Conservation (phyloP, 2,329 filamentous ascomycete species). For the Massarina eburnea region DNA sequence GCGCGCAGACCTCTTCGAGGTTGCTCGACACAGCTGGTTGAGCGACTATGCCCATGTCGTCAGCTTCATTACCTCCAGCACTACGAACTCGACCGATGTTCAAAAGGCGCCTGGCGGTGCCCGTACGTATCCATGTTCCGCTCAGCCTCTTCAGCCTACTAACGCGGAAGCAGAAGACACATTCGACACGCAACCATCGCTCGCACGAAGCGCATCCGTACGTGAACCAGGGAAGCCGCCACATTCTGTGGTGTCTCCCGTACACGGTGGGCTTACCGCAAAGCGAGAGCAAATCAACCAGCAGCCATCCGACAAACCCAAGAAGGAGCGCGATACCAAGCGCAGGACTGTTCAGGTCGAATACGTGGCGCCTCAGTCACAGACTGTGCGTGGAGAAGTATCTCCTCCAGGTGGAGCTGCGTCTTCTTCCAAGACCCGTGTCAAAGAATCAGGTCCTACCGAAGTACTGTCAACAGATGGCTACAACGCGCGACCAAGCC, state of each 20-base stretch:
- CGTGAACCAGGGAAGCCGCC: conserved; percentile 75
- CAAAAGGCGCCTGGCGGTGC: conserved; percentile 72
- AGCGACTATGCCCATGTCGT: conserved; percentile 97
- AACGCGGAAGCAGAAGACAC: conserved; percentile 46
- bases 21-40: conserved; percentile 96
- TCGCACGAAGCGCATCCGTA: conserved; percentile 89
- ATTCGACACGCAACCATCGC: conserved; percentile 62
- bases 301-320: conserved; percentile 65
- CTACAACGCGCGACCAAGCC: conserved; percentile 28
- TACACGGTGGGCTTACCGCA: conserved; percentile 63
- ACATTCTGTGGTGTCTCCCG: conserved; percentile 48
- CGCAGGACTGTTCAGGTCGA: conserved; percentile 95
- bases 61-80: conserved; percentile 94
- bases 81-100: conserved; percentile 83
- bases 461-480: conserved; percentile 44
- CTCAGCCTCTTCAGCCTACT: conserved; percentile 12
- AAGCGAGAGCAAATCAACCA: conserved; percentile 75
- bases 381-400: conserved; percentile 72
- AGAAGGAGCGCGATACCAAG: conserved; percentile 77
- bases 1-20: conserved; percentile 93
- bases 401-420: conserved; percentile 38
- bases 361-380: conserved; percentile 88
- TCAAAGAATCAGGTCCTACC: conserved; percentile 57
- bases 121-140: conserved; percentile 45
- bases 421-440: conserved; percentile 52